These are phyloP conservation scores for Psilocybe subaeruginosa DNA, from an alignment of 768 basidiomycete genomes.

Conservation along the genomic window DNA sequence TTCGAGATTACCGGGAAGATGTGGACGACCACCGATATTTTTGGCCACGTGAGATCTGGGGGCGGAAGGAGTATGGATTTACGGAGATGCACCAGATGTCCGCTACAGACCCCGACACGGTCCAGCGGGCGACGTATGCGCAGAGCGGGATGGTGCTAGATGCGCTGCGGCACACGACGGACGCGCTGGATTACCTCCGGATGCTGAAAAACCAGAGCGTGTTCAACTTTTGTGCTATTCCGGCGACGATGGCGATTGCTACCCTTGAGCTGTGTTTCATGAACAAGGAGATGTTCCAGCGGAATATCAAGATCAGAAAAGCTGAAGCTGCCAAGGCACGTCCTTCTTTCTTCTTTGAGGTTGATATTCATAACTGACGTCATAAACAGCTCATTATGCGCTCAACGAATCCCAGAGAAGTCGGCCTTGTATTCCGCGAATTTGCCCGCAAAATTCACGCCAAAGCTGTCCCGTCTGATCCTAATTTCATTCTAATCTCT, in stretches of 20 bases:
- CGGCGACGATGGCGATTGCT: conserved; percentile 94
- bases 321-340: conserved; percentile 83
- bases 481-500: conserved; percentile 81
- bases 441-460: conserved; percentile 83
- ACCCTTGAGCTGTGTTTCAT: conserved; percentile 92
- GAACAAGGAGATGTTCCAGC: conserved; percentile 84
- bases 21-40: conserved; percentile 82
- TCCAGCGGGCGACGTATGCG: conserved; percentile 74
- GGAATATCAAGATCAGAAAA: conserved; percentile 94
- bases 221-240: conserved; percentile 96
- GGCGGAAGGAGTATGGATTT: conserved; percentile 60
- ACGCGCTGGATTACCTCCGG: conserved; percentile 88
- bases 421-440: conserved; percentile 84
- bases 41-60: conserved; percentile 97
- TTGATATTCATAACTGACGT: background rate
- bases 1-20: conserved; percentile 94
- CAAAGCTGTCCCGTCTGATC: conserved; percentile 79
- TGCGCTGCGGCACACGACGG: conserved; percentile 80
- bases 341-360: background rate
- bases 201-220: conserved; percentile 89
- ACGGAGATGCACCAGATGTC: conserved; percentile 71
- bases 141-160: conserved; percentile 91
- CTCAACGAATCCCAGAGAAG: conserved; percentile 90
- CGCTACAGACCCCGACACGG: conserved; percentile 44
- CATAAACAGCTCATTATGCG: conserved; percentile 80